Conservation (phyloP, 257 asterid species). For the Nicotiana benthamiana region DNA sequence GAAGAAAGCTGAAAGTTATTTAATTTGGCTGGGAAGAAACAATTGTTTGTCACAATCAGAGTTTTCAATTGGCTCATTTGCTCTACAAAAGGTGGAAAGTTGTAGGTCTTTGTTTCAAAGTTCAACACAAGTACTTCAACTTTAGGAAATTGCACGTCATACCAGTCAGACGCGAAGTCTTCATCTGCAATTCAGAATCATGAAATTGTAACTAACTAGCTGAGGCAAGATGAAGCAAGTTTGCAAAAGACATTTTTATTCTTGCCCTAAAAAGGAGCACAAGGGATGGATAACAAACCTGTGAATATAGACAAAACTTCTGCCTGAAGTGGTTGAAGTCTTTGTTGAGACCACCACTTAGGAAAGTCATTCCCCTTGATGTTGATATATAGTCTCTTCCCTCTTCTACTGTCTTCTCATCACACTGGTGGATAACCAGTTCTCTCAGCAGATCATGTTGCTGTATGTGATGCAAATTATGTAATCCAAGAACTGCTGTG, state of each 20-base stretch:
- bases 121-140: constrained; percentile 26
- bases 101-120: constrained; percentile 14
- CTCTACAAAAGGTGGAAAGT: constrained; percentile 20
- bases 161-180: constrained; percentile 15
- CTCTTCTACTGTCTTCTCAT: constrained; percentile 13
- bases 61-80: constrained; percentile 19
- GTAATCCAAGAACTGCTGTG: constrained; percentile 16
- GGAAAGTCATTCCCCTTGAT: constrained; percentile 18
- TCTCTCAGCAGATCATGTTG: constrained; percentile 37
- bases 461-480: constrained; percentile 17
- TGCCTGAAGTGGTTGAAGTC: constrained; percentile 12
- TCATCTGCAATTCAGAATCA: constrained; percentile 18
- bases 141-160: constrained; percentile 13
- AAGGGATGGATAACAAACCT: constrained; percentile 14
- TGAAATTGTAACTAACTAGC: not conserved
- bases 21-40: constrained; percentile 13
- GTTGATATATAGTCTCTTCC: constrained; percentile 20
- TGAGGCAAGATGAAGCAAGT: not conserved
- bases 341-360: constrained; percentile 14
- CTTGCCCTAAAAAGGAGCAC: not conserved
- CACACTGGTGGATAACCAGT: constrained; percentile 16
- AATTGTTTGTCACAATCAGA: constrained; percentile 21
- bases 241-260: not conserved
- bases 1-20: constrained; percentile 14
- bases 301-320: constrained; percentile 25